These are phyloP conservation scores for Phytophthora podocarpi DNA, from an alignment of 352 stramenopile genomes.

Conservation along the genomic window DNA sequence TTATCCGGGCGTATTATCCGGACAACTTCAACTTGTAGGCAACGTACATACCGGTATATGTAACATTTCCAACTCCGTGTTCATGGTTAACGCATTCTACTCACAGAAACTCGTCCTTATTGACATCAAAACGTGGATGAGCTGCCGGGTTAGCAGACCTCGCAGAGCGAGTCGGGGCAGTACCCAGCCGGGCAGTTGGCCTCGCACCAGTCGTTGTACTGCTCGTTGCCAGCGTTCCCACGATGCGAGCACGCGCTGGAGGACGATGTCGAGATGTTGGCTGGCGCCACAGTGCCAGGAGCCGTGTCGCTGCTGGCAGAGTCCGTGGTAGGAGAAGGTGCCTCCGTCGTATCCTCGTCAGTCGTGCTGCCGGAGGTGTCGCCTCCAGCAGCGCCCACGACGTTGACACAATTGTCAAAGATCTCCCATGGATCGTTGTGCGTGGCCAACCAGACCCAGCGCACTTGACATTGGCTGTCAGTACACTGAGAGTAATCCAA, in stretches of 20 bases:
- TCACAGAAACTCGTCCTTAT: too few relatives aligned
- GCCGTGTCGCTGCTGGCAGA: neutral
- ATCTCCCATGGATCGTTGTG: constrained; percentile 53
- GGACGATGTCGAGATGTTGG: constrained; percentile 9
- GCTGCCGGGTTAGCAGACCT: constrained; percentile 12
- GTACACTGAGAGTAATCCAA: constrained; percentile 46
- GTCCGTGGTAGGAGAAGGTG: neutral
- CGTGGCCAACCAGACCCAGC: constrained; percentile 53
- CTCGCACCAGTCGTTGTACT: constrained; percentile 33
- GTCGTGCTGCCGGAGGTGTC: too few relatives aligned
- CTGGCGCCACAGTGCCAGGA: constrained; percentile 8
- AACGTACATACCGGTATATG: too few relatives aligned
- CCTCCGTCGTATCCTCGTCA: neutral
- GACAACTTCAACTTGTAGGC: constrained; percentile 24
- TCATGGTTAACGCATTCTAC: too few relatives aligned
- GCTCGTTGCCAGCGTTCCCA: constrained; percentile 19
- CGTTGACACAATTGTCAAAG: constrained; percentile 49
- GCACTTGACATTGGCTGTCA: constrained; percentile 34
- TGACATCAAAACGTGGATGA: neutral
- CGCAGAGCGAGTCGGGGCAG: constrained; percentile 35
- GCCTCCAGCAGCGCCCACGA: constrained; percentile 10
- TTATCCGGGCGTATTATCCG: constrained; percentile 8
- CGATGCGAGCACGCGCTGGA: constrained; percentile 2
- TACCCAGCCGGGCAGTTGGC: constrained; percentile 32
- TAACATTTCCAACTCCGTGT: too few relatives aligned